phyloP scores from a whole-genome alignment of 2,329 filamentous ascomycete genomes.

The Trichoderma sp. region DNA sequence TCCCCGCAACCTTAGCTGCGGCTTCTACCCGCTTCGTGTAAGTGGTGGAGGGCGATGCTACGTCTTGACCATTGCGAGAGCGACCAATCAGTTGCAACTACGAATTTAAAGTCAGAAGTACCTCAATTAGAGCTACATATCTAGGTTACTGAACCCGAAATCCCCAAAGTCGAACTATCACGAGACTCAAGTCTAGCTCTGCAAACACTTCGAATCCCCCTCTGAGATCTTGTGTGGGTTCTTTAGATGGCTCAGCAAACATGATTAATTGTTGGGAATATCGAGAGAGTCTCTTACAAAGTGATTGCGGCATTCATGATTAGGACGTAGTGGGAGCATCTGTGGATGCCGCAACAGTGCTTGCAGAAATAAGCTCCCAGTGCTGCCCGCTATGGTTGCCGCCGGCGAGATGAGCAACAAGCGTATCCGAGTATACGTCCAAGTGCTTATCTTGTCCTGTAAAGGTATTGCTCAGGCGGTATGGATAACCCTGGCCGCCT shows the following conservation, averaged over 20 bases:
- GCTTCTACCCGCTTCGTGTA: not conserved
- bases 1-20: not conserved
- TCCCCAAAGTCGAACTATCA: not conserved
- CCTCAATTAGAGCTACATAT: not conserved
- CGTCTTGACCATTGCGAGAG: not conserved
- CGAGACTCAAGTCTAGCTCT: not conserved
- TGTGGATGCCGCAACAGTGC: not conserved
- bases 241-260: not conserved
- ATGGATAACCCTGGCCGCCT: not conserved
- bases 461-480: not conserved
- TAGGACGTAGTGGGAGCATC: not conserved
- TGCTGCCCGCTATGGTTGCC: not conserved
- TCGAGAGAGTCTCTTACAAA: not conserved
- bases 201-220: not conserved
- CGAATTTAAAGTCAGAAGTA: not conserved
- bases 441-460: not conserved
- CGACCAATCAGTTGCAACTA: not conserved
- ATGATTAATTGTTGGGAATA: not conserved
- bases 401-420: not conserved
- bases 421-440: not conserved
- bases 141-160: not conserved
- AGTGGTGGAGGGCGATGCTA: not conserved
- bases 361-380: not conserved
- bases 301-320: not conserved
- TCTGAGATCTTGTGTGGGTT: not conserved